Conservation (phyloP, 257 asterid genomes). For the Cynanchum wilfordii region DNA sequence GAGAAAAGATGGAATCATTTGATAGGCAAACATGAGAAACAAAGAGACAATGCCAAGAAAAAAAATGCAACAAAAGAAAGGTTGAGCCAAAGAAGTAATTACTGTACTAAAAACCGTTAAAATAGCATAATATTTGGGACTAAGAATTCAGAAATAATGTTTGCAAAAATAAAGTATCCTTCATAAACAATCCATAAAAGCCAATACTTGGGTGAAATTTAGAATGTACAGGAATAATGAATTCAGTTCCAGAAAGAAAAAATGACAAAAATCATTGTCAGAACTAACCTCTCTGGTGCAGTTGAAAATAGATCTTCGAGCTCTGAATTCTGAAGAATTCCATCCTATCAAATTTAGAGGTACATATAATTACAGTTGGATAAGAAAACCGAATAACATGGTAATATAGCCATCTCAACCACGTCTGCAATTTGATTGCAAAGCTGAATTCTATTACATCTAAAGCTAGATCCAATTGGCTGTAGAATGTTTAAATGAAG, state of each 20-base stretch:
- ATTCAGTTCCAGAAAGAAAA: neutral
- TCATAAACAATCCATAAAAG: neutral
- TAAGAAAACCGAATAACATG: neutral
- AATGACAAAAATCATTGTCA: neutral
- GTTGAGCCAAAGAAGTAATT: neutral
- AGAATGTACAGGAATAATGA: neutral
- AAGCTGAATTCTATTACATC: neutral
- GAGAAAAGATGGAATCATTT: neutral
- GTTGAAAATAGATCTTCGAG: slow-evolving; percentile 92
- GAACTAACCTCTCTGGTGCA: slow-evolving; percentile 80
- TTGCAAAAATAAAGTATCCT: neutral
- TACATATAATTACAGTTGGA: slow-evolving; percentile 4
- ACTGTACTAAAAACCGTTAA: neutral
- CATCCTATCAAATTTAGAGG: slow-evolving; percentile 64
- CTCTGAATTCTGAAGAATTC: slow-evolving; percentile 68
- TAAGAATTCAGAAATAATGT: neutral
- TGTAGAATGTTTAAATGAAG: neutral
- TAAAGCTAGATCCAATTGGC: neutral
- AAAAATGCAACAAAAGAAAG: neutral
- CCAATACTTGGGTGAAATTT: neutral
- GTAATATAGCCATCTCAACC: neutral
- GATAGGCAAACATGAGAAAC: neutral
- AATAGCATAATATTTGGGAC: neutral
- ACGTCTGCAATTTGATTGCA: neutral
- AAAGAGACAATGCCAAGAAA: neutral